These are phyloP conservation scores for Exophiala phaeomuriformis DNA, from an alignment of 2,329 filamentous ascomycete species.

Conservation along the genomic window DNA sequence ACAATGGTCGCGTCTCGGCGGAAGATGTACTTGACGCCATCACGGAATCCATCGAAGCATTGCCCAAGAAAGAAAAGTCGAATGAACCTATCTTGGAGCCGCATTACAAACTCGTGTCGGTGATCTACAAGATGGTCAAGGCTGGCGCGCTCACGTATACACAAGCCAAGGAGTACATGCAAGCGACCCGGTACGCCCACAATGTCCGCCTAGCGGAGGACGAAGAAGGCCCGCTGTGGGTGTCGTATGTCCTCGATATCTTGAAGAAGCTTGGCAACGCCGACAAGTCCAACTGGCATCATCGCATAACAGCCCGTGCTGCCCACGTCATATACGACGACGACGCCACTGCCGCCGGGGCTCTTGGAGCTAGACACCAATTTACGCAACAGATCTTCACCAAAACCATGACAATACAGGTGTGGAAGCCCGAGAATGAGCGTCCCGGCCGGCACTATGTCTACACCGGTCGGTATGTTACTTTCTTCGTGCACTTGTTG, in stretches of 20 bases:
- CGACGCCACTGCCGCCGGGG: slow-evolving; percentile 44
- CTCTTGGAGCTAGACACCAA: slow-evolving; percentile 63
- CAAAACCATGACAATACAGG: slow-evolving; percentile 88
- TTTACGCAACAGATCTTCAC: slow-evolving; percentile 81
- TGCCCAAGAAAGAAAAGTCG: slow-evolving; percentile 55
- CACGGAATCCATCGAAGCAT: slow-evolving; percentile 52
- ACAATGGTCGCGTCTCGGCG: slow-evolving; percentile 32
- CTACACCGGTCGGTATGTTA: slow-evolving; percentile 79
- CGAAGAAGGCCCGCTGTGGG: slow-evolving; percentile 48
- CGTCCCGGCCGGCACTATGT: slow-evolving; percentile 80
- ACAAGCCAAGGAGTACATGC: slow-evolving; percentile 45
- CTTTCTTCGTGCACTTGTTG: slow-evolving; percentile 70
- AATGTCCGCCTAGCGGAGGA: slow-evolving; percentile 45
- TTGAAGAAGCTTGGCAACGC: slow-evolving; percentile 55
- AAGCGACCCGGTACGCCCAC: slow-evolving; percentile 49
- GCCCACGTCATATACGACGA: slow-evolving; percentile 57
- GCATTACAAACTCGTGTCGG: slow-evolving; percentile 81
- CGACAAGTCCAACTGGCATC: slow-evolving; percentile 93
- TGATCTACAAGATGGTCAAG: slow-evolving; percentile 72
- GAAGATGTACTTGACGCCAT: slow-evolving; percentile 52
- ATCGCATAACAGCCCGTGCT: slow-evolving; percentile 70
- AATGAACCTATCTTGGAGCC: slow-evolving; percentile 77
- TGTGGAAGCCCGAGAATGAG: slow-evolving; percentile 90
- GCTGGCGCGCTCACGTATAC: slow-evolving; percentile 39
- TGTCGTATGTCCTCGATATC: slow-evolving; percentile 54